phyloP scores from a whole-genome alignment of 163 green algal species.

The Chlorella variabilis region DNA sequence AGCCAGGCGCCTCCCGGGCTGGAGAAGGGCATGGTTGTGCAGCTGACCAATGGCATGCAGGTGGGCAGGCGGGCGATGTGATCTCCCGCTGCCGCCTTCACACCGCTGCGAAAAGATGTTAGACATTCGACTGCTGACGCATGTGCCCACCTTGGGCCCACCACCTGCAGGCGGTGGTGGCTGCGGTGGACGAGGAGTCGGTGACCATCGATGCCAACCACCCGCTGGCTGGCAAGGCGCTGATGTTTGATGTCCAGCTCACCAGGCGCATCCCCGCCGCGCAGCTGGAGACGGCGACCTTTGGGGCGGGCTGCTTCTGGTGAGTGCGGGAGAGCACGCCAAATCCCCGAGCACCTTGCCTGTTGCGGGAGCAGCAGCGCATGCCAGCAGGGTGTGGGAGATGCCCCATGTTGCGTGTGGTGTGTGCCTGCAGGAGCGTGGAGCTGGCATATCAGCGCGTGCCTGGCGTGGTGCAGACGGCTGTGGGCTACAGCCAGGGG shows the following conservation, averaged over 20 bases:
- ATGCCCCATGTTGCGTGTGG: not conserved
- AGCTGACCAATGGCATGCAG: slow-evolving; percentile 73
- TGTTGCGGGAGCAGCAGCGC: too few relatives aligned
- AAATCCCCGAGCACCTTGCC: too few relatives aligned
- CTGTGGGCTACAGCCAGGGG: slow-evolving; percentile 70
- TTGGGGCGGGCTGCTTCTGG: slow-evolving; percentile 31
- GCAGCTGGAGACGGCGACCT: slow-evolving; percentile 53
- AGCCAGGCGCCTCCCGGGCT: slow-evolving; percentile 60
- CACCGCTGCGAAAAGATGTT: too few relatives aligned
- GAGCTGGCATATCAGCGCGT: slow-evolving; percentile 50
- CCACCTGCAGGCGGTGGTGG: slow-evolving; percentile 53
- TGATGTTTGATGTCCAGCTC: slow-evolving; percentile 81
- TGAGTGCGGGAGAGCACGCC: not conserved
- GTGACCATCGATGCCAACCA: slow-evolving; percentile 79
- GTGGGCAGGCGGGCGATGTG: too few relatives aligned
- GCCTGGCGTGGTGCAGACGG: slow-evolving; percentile 66
- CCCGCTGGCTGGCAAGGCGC: slow-evolving; percentile 73
- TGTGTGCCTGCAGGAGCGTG: slow-evolving; percentile 3
- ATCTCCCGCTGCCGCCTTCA: too few relatives aligned
- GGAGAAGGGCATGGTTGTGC: slow-evolving; percentile 55
- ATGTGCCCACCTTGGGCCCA: too few relatives aligned
- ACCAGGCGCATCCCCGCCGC: slow-evolving; percentile 49
- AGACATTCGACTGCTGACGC: too few relatives aligned
- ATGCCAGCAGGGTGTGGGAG: too few relatives aligned
- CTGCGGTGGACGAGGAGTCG: slow-evolving; percentile 48